These are phyloP conservation scores for Cicer arietinum DNA, from an alignment of 306 rosid genomes.

Conservation along the genomic window DNA sequence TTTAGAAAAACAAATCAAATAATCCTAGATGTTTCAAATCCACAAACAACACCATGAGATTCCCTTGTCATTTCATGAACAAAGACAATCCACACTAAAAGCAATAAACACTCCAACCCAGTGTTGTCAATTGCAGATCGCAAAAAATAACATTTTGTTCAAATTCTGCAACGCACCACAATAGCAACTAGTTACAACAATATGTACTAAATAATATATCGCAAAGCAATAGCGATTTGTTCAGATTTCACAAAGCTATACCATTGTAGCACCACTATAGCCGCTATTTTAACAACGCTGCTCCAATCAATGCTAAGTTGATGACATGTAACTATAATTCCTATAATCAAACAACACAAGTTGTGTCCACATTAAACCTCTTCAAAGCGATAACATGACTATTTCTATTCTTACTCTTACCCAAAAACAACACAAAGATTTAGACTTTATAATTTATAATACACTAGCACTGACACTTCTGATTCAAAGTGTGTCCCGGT, in stretches of 20 bases:
- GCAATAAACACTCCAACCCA: neutral
- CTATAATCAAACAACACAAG: constrained; percentile 18
- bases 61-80: constrained; percentile 16
- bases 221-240: neutral
- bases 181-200: neutral
- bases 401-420: neutral
- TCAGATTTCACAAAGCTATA: neutral
- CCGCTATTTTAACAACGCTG: neutral
- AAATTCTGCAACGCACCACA: neutral
- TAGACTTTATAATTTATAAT: neutral
- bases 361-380: neutral
- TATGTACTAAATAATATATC: neutral
- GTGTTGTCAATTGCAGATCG: neutral
- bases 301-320: neutral
- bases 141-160: neutral
- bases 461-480: too few species aligned
- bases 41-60: constrained; percentile 18
- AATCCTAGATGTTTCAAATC: constrained; percentile 27
- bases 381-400: neutral
- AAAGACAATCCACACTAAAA: constrained; percentile 23
- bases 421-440: constrained; percentile 1
- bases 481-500: neutral
- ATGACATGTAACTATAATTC: constrained; percentile 17
- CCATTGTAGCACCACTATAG: too few species aligned
- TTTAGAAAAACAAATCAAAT: neutral